Conservation (phyloP, 1,284 basidiomycete species). For the Tilletia horrida region DNA sequence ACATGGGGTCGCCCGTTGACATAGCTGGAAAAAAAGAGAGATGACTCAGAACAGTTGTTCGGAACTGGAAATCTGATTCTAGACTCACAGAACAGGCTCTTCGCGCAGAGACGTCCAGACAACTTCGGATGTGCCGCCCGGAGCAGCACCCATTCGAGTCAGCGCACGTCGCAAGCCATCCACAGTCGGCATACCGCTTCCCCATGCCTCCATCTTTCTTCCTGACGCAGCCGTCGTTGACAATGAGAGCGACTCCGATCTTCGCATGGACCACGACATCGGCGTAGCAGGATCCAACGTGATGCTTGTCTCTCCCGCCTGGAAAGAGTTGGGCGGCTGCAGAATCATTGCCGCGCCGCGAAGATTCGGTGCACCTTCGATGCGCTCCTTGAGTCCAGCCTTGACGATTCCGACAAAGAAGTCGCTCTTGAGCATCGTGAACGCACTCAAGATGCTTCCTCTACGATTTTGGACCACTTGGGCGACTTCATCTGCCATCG, state of each 20-base stretch:
- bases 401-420: conserved; percentile 66
- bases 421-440: conserved; percentile 93
- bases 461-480: conserved; percentile 71
- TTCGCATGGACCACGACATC: conserved; percentile 8
- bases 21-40: conserved; percentile 27
- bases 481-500: conserved; percentile 60
- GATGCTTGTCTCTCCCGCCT: background rate
- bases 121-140: conserved; percentile 34
- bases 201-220: conserved; percentile 44
- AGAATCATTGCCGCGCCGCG: conserved; percentile 44
- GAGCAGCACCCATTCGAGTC: conserved; percentile 44
- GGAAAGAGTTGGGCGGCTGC: conserved; percentile 21
- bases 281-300: conserved; percentile 26
- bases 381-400: conserved; percentile 24
- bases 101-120: conserved; percentile 53
- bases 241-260: background rate
- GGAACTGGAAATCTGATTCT: background rate
- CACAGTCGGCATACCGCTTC: conserved; percentile 52
- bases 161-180: conserved; percentile 50
- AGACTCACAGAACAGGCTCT: conserved; percentile 43
- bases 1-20: conserved; percentile 73
- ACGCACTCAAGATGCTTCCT: conserved; percentile 83
- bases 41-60: background rate
- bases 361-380: conserved; percentile 53
- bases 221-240: conserved; percentile 24